Percentiles rank a stretch among this genome's conserved stretches.
phyloP scores from a whole-genome alignment of 1,284 basidiomycete genomes.

The Ganoderma meredithae region DNA sequence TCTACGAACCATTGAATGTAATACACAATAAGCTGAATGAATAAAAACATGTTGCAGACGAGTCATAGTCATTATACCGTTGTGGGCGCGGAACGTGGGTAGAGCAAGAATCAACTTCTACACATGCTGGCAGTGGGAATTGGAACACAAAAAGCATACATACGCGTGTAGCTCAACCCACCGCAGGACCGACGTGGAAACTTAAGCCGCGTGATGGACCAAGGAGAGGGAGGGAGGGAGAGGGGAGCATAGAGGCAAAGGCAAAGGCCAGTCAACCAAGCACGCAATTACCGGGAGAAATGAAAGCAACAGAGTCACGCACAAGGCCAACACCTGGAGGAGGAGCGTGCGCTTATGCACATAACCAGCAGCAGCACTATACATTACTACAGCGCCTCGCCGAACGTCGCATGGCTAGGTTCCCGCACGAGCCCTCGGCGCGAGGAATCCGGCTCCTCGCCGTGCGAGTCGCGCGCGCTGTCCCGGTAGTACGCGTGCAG shows the following conservation, averaged over 20 bases:
- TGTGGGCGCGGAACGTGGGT: neutral
- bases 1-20: constrained; percentile 1
- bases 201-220: too few relatives aligned
- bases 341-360: too few relatives aligned
- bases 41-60: constrained; percentile 26
- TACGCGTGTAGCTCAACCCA: constrained; percentile 9
- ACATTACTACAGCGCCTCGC: constrained; percentile 36
- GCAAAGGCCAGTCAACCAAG: neutral
- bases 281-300: neutral
- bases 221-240: constrained; percentile 1
- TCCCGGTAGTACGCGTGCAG: constrained; percentile 36
- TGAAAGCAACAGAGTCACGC: neutral
- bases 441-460: constrained; percentile 21
- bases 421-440: constrained; percentile 35
- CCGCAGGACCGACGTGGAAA: constrained; percentile 15
- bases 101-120: neutral
- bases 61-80: neutral
- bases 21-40: constrained; percentile 30
- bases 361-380: neutral
- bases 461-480: constrained; percentile 23
- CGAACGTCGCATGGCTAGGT: constrained; percentile 38
- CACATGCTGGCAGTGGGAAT: neutral
- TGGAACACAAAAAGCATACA: constrained; percentile 11
- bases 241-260: neutral
- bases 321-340: neutral